Evolutionary conservation across 2,329 filamentous ascomycete species (phyloP).

Genomic region (Fusarium tjaetaba): DNA sequence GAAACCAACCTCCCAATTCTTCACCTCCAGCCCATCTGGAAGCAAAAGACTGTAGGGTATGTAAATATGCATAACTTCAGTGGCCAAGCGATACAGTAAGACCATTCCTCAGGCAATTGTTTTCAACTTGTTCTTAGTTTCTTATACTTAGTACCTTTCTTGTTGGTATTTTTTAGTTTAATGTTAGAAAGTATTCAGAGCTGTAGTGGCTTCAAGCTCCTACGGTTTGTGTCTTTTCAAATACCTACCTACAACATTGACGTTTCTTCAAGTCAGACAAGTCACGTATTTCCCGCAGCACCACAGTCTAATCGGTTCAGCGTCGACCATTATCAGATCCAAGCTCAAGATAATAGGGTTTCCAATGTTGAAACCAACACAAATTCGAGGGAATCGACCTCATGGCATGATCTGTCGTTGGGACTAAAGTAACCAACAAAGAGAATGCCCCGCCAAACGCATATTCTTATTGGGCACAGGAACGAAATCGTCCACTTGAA

Average conservation of each 20-base stretch:
- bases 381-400: neutral
- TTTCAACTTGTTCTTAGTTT: neutral
- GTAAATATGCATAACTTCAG: neutral
- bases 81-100: neutral
- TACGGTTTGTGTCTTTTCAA: neutral
- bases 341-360: neutral
- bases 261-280: neutral
- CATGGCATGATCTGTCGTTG: constrained; percentile 25
- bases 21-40: neutral
- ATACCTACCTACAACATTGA: no score
- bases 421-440: constrained; percentile 36
- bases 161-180: no score
- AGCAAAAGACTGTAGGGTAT: neutral
- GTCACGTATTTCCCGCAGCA: no score
- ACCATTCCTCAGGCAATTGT: neutral
- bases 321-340: neutral
- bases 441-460: constrained; percentile 33
- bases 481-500: constrained; percentile 22
- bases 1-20: neutral
- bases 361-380: neutral
- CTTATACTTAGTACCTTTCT: neutral
- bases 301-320: neutral
- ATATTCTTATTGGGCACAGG: constrained; percentile 23
- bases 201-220: neutral
- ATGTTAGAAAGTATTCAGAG: neutral